Percentiles rank a stretch among this genome's conserved stretches.
These are phyloP conservation scores for Pythium brassicae DNA, from an alignment of 352 stramenopile species.

Conservation along the genomic window DNA sequence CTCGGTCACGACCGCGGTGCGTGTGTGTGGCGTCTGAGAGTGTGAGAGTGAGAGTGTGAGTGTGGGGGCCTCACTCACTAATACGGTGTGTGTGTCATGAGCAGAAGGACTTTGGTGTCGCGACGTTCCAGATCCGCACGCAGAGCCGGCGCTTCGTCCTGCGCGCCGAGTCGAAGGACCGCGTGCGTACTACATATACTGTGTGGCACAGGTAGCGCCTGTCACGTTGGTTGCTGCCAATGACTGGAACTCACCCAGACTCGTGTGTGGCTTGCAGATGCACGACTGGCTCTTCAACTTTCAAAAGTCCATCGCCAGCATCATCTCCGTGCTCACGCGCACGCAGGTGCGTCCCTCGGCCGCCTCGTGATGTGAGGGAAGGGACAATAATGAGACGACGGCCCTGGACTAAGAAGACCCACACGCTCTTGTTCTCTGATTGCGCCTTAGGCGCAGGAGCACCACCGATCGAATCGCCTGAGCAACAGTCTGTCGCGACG, in stretches of 20 bases:
- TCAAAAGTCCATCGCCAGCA: slow-evolving; percentile 86
- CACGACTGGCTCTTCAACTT: slow-evolving; percentile 89
- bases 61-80: not conserved
- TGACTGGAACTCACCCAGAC: no score
- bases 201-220: not conserved
- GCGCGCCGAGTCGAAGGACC: slow-evolving; percentile 77
- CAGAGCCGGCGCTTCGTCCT: slow-evolving; percentile 75
- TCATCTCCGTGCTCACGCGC: slow-evolving; percentile 71
- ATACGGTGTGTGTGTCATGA: not conserved
- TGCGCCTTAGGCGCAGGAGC: slow-evolving; percentile 33
- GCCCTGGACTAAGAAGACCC: no score
- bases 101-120: slow-evolving; percentile 80
- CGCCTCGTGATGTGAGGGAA: no score
- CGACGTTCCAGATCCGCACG: slow-evolving; percentile 81
- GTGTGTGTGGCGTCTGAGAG: slow-evolving; percentile 12
- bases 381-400: no score
- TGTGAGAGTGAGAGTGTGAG: no score
- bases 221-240: not conserved
- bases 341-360: slow-evolving; percentile 26
- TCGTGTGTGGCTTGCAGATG: no score
- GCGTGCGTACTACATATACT: slow-evolving; percentile 25
- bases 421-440: no score
- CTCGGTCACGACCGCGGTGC: slow-evolving; percentile 80
- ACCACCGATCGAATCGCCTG: slow-evolving; percentile 39
- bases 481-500: slow-evolving; percentile 53